Evolutionary conservation across 495 filamentous ascomycete genomes (phyloP).

Genomic region (Daldinia grandis): DNA sequence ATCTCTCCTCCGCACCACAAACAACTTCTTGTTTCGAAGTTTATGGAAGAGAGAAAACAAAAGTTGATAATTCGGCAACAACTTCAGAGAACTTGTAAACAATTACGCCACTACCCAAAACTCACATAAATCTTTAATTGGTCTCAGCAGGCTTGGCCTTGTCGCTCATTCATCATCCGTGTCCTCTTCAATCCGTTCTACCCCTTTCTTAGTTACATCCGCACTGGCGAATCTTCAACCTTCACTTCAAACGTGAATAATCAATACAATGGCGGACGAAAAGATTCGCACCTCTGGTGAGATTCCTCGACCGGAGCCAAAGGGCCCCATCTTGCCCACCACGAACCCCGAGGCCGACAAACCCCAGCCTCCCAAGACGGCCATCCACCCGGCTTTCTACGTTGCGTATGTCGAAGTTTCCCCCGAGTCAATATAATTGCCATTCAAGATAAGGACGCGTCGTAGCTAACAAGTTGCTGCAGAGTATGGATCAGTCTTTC

Average conservation of each 20-base stretch:
- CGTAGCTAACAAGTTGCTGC: slow-evolving; percentile 40
- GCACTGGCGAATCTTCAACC: slow-evolving; percentile 25
- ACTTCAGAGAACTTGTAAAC: neutral
- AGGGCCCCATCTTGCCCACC: slow-evolving; percentile 75
- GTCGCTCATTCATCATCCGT: slow-evolving; percentile 41
- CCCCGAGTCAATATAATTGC: slow-evolving; percentile 3
- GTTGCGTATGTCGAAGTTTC: slow-evolving; percentile 71
- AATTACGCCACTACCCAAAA: slow-evolving; percentile 24
- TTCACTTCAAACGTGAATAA: slow-evolving; percentile 12
- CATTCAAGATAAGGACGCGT: neutral
- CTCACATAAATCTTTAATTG: slow-evolving; percentile 38
- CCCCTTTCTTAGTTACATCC: slow-evolving; percentile 59
- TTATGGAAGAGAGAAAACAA: slow-evolving; percentile 31
- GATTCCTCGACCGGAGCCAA: slow-evolving; percentile 61
- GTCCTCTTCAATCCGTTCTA: slow-evolving; percentile 33
- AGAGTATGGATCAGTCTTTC: slow-evolving; percentile 92
- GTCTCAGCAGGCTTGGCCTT: slow-evolving; percentile 43
- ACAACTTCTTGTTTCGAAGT: slow-evolving; percentile 23
- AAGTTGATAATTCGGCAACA: slow-evolving; percentile 3
- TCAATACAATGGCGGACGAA: slow-evolving; percentile 66
- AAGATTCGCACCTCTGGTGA: slow-evolving; percentile 84
- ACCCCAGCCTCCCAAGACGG: slow-evolving; percentile 64
- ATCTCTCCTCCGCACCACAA: slow-evolving; percentile 26
- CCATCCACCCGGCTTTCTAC: slow-evolving; percentile 86
- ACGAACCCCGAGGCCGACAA: slow-evolving; percentile 78